Conservation (phyloP, 345 rosid genomes). For the Punica granatum region DNA sequence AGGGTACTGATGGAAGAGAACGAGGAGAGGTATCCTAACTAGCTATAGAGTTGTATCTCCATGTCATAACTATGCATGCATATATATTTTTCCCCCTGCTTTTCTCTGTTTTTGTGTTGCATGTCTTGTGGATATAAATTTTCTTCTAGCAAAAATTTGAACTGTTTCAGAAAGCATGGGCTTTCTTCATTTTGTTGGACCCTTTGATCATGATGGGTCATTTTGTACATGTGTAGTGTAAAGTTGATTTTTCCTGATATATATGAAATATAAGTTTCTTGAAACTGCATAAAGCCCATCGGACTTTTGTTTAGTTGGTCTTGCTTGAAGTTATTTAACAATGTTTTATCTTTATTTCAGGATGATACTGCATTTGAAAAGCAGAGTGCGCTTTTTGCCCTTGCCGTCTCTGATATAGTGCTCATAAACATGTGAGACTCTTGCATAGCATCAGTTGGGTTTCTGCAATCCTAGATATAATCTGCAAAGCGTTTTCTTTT, state of each 20-base stretch:
- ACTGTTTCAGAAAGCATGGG: neutral
- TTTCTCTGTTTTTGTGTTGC: neutral
- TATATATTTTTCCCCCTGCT: neutral
- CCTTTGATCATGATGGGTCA: neutral
- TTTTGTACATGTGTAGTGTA: neutral
- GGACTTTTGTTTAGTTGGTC: neutral
- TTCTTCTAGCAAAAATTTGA: neutral
- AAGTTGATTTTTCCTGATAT: neutral
- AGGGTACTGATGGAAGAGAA: slow-evolving; percentile 99
- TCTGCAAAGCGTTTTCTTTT: neutral
- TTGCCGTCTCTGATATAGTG: slow-evolving; percentile 97
- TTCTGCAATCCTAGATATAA: neutral
- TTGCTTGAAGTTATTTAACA: neutral
- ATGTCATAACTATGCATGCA: neutral
- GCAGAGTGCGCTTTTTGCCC: slow-evolving; percentile 98
- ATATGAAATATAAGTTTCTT: neutral
- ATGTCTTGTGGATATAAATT: neutral
- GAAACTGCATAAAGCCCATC: neutral
- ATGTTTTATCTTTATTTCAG: slow-evolving; percentile 27
- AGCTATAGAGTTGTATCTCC: neutral
- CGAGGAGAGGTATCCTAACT: slow-evolving; percentile 75
- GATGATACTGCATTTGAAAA: slow-evolving; percentile 99
- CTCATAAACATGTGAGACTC: slow-evolving; percentile 89
- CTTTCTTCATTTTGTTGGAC: neutral
- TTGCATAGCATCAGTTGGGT: slow-evolving; percentile 2